phyloP scores from a whole-genome alignment of 352 stramenopile genomes.

The Phytophthora fragariaefolia region DNA sequence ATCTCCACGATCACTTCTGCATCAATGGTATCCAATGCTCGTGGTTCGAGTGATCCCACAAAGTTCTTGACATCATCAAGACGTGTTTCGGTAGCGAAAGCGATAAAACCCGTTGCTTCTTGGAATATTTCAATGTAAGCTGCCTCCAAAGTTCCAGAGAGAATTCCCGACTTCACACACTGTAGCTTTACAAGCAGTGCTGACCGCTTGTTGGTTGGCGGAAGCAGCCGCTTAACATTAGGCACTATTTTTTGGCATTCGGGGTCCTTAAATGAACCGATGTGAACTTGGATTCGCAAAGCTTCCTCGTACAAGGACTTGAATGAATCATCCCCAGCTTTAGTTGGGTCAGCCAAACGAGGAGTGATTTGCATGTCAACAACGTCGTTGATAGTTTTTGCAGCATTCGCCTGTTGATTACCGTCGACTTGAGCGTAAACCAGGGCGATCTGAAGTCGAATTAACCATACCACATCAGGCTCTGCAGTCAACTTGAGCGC shows the following conservation, averaged over 20 bases:
- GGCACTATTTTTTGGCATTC: slow-evolving; percentile 82
- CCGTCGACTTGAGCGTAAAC: slow-evolving; percentile 77
- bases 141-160: slow-evolving; percentile 43
- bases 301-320: slow-evolving; percentile 71
- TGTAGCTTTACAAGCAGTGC: slow-evolving; percentile 70
- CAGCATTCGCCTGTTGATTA: slow-evolving; percentile 58
- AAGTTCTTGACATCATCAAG: slow-evolving; percentile 47
- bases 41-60: slow-evolving; percentile 38
- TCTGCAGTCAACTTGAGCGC: slow-evolving; percentile 75
- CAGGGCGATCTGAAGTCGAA: slow-evolving; percentile 66
- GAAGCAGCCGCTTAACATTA: slow-evolving; percentile 56
- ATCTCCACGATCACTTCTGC: slow-evolving; percentile 64
- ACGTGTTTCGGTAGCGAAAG: slow-evolving; percentile 40
- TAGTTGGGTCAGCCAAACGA: slow-evolving; percentile 41
- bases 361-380: slow-evolving; percentile 65
- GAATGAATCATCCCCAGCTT: slow-evolving; percentile 26
- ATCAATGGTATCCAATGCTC: slow-evolving; percentile 47
- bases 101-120: slow-evolving; percentile 50
- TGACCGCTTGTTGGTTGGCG: slow-evolving; percentile 46
- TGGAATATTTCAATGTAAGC: slow-evolving; percentile 74
- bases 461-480: slow-evolving; percentile 73
- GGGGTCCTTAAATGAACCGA: slow-evolving; percentile 75
- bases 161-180: slow-evolving; percentile 61
- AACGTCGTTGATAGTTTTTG: slow-evolving; percentile 73
- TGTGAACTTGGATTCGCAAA: slow-evolving; percentile 67